Base-by-base conservation (phyloP, 495 filamentous ascomycete genomes). In the Neurospora tetrasperma region DNA sequence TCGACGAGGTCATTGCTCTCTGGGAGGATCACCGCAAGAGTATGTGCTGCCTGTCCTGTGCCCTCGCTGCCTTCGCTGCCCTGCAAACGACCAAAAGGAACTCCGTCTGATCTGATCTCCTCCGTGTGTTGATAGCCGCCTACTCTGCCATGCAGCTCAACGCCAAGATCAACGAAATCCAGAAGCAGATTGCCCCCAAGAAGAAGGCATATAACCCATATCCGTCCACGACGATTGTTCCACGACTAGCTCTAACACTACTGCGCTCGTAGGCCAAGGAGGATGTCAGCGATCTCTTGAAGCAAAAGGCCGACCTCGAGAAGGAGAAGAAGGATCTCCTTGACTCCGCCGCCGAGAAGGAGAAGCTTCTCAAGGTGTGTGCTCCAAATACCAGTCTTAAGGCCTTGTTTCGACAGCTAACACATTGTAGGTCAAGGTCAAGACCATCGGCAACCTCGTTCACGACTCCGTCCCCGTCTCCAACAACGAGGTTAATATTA, bases 381-480 rank as follows among this genome's bases (percentile, higher is more conserved):
- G 2, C 4, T n/a, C 70, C 42, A 42, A 23, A 27, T 40, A 2
- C 8, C 7, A 10, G 5, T 6, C 39, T 59, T n/a, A 18, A 18
- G 18, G 38, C 11, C 1, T 40, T n/a, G 62, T n/a, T 35, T 44
- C 70, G 46, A 31, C 46, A 10, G 35, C 69, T 74, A 20, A 70
- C 39, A 46, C 18, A 12, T 68, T 31, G 70, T 88, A 90, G 75
- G 85, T 83, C 75, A 97, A 95, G 84, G 87, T 95, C 75, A 92
- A 91, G 79, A 90, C 88, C 0, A 91, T 99, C 76, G 96, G 96
- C 62, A 99, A 99, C 80, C 89, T 96, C 79, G 95, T 99, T 35
- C 94, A 98, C 82, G 90, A 93, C 31, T 91, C 90, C 2, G 96
- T 98, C 14, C 96, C 94, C n/a, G 81, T 97, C 70, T 93, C 90